Evolutionary conservation across 2,329 filamentous ascomycete genomes (phyloP), one percentile per base, ranked within the genome.

Genomic region (Fusarium zealandicum): DNA sequence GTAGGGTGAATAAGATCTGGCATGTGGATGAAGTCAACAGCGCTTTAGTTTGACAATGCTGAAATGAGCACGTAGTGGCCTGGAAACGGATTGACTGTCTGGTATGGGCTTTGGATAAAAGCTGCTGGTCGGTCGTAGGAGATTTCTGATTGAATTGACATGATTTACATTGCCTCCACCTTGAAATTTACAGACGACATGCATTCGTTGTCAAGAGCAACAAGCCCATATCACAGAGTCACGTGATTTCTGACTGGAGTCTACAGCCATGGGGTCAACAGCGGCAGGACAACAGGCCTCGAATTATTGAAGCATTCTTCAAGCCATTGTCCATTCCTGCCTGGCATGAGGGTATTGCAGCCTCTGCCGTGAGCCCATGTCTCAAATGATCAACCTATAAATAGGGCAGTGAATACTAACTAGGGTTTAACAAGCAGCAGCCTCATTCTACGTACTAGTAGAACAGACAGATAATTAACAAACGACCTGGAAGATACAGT

Each of bases 131-230:
- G 30, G 37, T 16, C 33, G 41, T n/a, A 39, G 22, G 12, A 36
- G 12, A 54, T 31, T 27, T n/a, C 9, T 31, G 13, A 31, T 44
- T 54, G 43, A 49, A 59, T 46, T 37, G 54, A 59, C 27, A 10
- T 49, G 50, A 42, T 41, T 40, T 49, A 42, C 37, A 41, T 44
- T 18, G 30, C 35, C 55, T 45, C 10, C 6, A 18, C 27, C 8
- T 25, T 31, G 27, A 40, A 13, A 17, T 40, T 17, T 36, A 36
- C 43, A 31, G 36, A 17, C 12, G 13, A 5, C 9, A 2, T 6
- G 1, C 13, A 2, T 6, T 1, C 13, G 59, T 62, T 60, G 59
- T 43, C 59, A 63, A 7, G 43, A 44, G 51, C 59, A 62, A 62
- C 59, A 9, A 7, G 5, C n/a, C 17, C 11, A 16, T 2, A 47